Base-by-base conservation (phyloP, 1,284 basidiomycete genomes). In the Sporisorium graminicola region DNA sequence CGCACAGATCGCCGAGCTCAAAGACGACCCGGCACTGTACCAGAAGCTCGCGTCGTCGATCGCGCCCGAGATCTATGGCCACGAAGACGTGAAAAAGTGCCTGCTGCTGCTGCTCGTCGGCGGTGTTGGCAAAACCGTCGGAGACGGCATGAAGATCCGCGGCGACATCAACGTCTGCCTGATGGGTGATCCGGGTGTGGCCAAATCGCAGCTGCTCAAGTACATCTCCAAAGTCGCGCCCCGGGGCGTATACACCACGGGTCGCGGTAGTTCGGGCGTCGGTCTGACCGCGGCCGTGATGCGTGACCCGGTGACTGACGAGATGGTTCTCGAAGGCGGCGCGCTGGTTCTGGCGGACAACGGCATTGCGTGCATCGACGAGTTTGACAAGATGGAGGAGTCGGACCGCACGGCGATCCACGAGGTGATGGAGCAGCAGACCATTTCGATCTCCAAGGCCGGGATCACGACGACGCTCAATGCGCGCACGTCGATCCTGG, bases 361-460 rank as follows among this genome's bases (percentile, higher is more conserved):
- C 80, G 97, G 97, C 35, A 99, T 99, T 83, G 98, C 95, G 87
- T 99, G 96, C 86, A 99, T 99, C 79, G 97, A 99, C 84, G 97
- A 99, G 86, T 99, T 99, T 86, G 97, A 99, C 88, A 99, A 99
- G 87, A 99, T 99, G 97, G 97, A 99, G 78, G 97, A 99, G 86
- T 87, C 93, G 2, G 97, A 99, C 86, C 90, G 97, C 71, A 99
- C 97, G 0, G 94, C 97, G 14, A 99, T 99, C 74, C 97, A 99
- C 88, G 97, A 99, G 89, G 97, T 99, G 63, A 99, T 99, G 97
- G 96, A 99, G 86, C 96, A 99, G 85, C 96, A 99, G 87, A 99
- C 97, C 2, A 99, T 99, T 74, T 98, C 94, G 3, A 99, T 99
- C 79, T 95, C 95, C 49, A 99, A 99, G 87, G 97, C 97, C 2